Percentiles rank a stretch among this genome's conserved stretches.
Conservation (phyloP, 1,284 basidiomycete species). For the Rhodotorula sp. region DNA sequence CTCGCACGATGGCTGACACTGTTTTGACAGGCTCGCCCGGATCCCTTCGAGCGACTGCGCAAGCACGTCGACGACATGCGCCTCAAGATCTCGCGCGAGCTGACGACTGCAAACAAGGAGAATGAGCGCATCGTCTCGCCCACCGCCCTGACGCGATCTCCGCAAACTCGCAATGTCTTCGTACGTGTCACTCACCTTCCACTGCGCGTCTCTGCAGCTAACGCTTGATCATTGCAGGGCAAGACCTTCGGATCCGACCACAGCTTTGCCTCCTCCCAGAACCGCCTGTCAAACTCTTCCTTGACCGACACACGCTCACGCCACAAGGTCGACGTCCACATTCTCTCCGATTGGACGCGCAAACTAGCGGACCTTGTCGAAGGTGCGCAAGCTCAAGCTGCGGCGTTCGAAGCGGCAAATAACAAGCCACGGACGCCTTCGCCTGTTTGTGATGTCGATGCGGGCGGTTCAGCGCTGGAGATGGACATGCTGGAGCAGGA, state of each 20-base stretch:
- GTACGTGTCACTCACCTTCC: conserved; percentile 8
- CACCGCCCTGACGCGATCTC: conserved; percentile 27
- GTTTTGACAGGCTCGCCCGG: not conserved
- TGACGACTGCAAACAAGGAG: conserved; percentile 25
- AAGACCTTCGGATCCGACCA: not conserved
- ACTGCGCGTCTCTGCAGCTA: not conserved
- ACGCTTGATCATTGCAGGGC: not conserved
- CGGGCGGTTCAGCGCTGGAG: conserved; percentile 13
- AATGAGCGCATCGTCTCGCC: conserved; percentile 26
- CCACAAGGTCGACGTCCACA: conserved; percentile 13
- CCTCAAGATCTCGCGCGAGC: conserved; percentile 22
- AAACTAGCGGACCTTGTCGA: conserved; percentile 20
- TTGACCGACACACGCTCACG: not conserved
- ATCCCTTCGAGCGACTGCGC: conserved; percentile 15
- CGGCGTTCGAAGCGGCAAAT: not conserved
- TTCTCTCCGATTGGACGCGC: conserved; percentile 26
- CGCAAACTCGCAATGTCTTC: conserved; percentile 34
- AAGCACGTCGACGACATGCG: conserved; percentile 27
- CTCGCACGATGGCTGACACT: no score
- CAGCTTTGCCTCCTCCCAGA: not conserved
- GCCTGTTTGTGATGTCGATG: not conserved
- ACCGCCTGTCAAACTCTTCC: not conserved
- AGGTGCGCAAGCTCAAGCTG: not conserved
- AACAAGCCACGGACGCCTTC: not conserved
- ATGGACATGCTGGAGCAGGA: conserved; percentile 30